These are phyloP conservation scores for Sherardia arvensis DNA, from an alignment of 257 asterid genomes.

Conservation along the genomic window DNA sequence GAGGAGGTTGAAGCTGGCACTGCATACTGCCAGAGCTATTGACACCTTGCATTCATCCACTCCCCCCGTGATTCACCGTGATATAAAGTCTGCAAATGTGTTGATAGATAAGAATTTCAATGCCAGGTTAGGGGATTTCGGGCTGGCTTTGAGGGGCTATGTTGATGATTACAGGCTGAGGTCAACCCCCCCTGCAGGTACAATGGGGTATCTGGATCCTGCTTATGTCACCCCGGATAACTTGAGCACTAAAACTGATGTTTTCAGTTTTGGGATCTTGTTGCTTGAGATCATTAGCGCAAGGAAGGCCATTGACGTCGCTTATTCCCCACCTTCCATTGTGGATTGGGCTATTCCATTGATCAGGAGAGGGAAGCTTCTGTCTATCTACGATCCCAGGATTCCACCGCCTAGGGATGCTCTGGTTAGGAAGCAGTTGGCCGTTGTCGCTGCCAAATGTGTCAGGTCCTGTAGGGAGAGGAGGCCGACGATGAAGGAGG, in stretches of 20 bases:
- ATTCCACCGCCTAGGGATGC: slow-evolving; percentile 50
- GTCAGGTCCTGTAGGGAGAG: slow-evolving; percentile 80
- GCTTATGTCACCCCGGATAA: slow-evolving; percentile 71
- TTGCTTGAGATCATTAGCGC: slow-evolving; percentile 83
- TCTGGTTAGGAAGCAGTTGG: slow-evolving; percentile 58
- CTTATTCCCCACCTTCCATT: slow-evolving; percentile 61
- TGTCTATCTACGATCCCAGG: slow-evolving; percentile 57
- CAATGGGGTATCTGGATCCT: slow-evolving; percentile 93
- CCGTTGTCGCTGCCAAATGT: slow-evolving; percentile 72
- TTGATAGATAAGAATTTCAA: slow-evolving; percentile 59
- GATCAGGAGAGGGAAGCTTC: slow-evolving; percentile 62
- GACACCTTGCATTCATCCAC: slow-evolving; percentile 47
- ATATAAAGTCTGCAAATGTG: slow-evolving; percentile 75
- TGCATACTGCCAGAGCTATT: slow-evolving; percentile 67
- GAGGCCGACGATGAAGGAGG: slow-evolving; percentile 74
- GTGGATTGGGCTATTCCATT: slow-evolving; percentile 88
- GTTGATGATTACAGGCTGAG: slow-evolving; percentile 50
- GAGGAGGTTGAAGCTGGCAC: slow-evolving; percentile 54
- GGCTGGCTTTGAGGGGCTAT: slow-evolving; percentile 61
- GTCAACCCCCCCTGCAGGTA: slow-evolving; percentile 91
- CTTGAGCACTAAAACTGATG: slow-evolving; percentile 68
- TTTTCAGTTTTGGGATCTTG: slow-evolving; percentile 72
- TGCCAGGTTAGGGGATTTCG: slow-evolving; percentile 82
- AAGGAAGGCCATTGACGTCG: slow-evolving; percentile 79
- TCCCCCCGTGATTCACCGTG: slow-evolving; percentile 77